Evolutionary conservation across 176 grass and related monocot genomes (phyloP).

Genomic region (Bothriochloa decipiens): DNA sequence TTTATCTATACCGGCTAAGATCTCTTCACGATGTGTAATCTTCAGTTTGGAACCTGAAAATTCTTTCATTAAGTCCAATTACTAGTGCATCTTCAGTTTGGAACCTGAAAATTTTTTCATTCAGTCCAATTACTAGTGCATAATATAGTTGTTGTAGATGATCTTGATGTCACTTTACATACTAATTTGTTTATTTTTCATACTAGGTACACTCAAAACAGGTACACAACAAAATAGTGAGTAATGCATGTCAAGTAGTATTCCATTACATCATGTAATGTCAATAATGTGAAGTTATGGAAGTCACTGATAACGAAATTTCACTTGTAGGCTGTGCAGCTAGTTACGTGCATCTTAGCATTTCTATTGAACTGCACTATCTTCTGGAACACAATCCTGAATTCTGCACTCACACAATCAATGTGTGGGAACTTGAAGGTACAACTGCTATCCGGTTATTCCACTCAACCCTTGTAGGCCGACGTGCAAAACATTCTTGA

Average conservation of each 20-base stretch:
- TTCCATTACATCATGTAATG: background rate
- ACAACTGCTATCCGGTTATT: background rate
- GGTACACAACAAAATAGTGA: background rate
- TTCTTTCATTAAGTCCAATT: background rate
- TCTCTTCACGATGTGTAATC: background rate
- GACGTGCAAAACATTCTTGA: too few relatives aligned
- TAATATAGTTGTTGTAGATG: background rate
- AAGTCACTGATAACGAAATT: conserved; percentile 3
- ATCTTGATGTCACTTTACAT: background rate
- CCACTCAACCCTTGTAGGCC: too few relatives aligned
- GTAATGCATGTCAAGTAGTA: background rate
- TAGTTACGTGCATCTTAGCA: conserved; percentile 88
- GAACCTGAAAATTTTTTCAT: background rate
- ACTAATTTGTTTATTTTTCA: background rate
- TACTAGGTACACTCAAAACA: conserved; percentile 4
- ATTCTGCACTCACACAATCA: conserved; percentile 94
- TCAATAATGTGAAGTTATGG: background rate
- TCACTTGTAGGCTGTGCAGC: conserved; percentile 71
- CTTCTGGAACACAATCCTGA: conserved; percentile 96
- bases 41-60: background rate
- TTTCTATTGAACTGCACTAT: conserved; percentile 97
- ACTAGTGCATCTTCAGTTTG: background rate
- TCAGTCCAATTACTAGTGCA: background rate
- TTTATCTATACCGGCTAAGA: too few relatives aligned
- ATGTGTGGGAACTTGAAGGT: conserved; percentile 99